Evolutionary conservation across 2,329 filamentous ascomycete genomes (phyloP).

Genomic region (Teratosphaeria destructans): DNA sequence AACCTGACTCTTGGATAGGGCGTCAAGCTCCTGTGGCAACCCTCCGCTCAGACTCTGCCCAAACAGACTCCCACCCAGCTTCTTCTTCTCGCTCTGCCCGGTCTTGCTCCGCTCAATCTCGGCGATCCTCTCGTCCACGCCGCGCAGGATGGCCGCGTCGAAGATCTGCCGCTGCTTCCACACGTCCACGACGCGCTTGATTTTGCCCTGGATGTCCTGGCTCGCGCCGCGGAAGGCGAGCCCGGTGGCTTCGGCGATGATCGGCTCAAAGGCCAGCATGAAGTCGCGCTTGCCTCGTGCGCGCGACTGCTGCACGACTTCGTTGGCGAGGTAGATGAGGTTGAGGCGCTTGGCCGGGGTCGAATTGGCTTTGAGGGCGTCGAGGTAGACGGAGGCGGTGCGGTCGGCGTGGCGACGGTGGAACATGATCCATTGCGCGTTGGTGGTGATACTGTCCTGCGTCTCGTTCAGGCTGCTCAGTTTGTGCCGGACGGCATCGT

Average conservation of each 20-base stretch:
- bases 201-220: slow-evolving; percentile 75
- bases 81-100: slow-evolving; percentile 11
- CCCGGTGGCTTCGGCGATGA: slow-evolving; percentile 82
- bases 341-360: slow-evolving; percentile 70
- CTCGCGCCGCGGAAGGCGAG: slow-evolving; percentile 85
- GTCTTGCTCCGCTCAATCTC: slow-evolving; percentile 43
- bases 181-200: slow-evolving; percentile 83
- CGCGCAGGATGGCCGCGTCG: slow-evolving; percentile 64
- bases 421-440: slow-evolving; percentile 99
- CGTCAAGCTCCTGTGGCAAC: slow-evolving; percentile 65
- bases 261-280: slow-evolving; percentile 76
- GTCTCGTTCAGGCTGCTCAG: slow-evolving; percentile 93
- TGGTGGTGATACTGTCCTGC: slow-evolving; percentile 91
- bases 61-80: slow-evolving; percentile 60
- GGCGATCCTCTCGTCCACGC: slow-evolving; percentile 68
- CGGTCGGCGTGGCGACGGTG: slow-evolving; percentile 88
- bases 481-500: slow-evolving; percentile 90
- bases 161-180: slow-evolving; percentile 87
- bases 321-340: slow-evolving; percentile 90
- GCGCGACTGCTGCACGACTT: slow-evolving; percentile 93
- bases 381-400: slow-evolving; percentile 84
- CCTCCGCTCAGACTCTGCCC: slow-evolving; percentile 35
- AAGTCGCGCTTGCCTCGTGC: slow-evolving; percentile 89
- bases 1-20: slow-evolving; percentile 64
- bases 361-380: slow-evolving; percentile 76